phyloP scores from a whole-genome alignment of 2,329 filamentous ascomycete genomes.

The Trichoderma hamatum region DNA sequence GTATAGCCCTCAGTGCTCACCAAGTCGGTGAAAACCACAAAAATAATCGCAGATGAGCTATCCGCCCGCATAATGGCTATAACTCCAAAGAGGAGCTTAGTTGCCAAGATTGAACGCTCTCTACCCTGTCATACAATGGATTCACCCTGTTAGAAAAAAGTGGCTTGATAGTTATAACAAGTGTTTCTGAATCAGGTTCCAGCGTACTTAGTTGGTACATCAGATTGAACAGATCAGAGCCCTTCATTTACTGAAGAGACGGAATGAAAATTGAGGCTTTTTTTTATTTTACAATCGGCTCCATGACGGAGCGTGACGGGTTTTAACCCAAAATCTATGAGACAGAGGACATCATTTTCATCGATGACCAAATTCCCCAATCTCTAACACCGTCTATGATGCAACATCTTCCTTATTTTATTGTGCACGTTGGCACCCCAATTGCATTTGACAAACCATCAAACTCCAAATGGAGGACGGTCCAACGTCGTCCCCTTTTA shows the following conservation, averaged over 20 bases:
- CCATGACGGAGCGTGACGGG: constrained; percentile 40
- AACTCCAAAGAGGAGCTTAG: background rate
- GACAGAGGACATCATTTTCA: constrained; percentile 39
- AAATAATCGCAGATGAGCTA: constrained; percentile 12
- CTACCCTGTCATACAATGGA: background rate
- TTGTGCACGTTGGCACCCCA: constrained; percentile 39
- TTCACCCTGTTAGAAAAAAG: background rate
- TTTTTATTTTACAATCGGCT: constrained; percentile 49
- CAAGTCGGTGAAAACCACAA: constrained; percentile 14
- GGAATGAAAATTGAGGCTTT: constrained; percentile 46
- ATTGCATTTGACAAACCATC: constrained; percentile 35
- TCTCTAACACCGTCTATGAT: constrained; percentile 48
- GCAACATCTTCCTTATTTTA: constrained; percentile 42
- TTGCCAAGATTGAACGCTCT: background rate
- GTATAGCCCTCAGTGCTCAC: constrained; percentile 13
- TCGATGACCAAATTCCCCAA: constrained; percentile 39
- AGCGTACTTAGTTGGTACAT: background rate
- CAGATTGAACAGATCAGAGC: constrained; percentile 35
- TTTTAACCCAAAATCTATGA: constrained; percentile 42
- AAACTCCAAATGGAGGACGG: constrained; percentile 35
- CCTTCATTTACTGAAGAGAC: constrained; percentile 41
- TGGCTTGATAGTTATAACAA: background rate
- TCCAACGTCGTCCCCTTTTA: constrained; percentile 37
- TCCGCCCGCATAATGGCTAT: background rate
- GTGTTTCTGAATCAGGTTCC: background rate